Percentiles rank a stretch among this genome's conserved stretches.
phyloP scores from a whole-genome alignment of 495 filamentous ascomycete species.

The Terfezia claveryi region DNA sequence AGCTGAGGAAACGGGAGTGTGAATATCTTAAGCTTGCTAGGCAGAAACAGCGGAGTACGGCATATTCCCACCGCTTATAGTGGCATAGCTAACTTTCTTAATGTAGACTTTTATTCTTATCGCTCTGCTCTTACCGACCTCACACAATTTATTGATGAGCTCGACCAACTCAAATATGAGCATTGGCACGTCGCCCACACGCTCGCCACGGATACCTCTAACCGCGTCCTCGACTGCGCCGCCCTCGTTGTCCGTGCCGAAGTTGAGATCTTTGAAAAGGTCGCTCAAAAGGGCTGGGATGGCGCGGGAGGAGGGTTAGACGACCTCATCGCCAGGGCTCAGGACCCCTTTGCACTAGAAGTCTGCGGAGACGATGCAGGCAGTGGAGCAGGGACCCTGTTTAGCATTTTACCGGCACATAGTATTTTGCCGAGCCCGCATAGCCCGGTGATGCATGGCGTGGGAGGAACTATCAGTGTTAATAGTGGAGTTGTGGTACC shows the following conservation, averaged over 20 bases:
- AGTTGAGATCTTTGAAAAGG: slow-evolving; percentile 41
- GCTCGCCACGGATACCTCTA: slow-evolving; percentile 36
- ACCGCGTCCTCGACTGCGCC: slow-evolving; percentile 35
- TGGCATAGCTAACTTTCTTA: background rate
- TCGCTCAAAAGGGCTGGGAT: slow-evolving; percentile 40
- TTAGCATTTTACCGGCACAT: slow-evolving; percentile 17
- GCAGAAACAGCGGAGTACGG: slow-evolving; percentile 27
- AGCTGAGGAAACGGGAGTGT: slow-evolving; percentile 37
- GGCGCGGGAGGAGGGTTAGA: slow-evolving; percentile 35
- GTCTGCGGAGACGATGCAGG: background rate
- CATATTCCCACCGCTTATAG: background rate
- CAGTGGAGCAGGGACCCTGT: slow-evolving; percentile 20
- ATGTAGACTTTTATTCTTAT: slow-evolving; percentile 17
- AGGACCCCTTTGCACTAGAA: slow-evolving; percentile 36
- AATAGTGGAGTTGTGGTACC: background rate
- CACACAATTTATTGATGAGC: slow-evolving; percentile 36
- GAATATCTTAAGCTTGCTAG: slow-evolving; percentile 36
- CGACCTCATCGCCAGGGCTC: slow-evolving; percentile 36
- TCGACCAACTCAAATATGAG: slow-evolving; percentile 34
- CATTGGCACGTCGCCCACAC: slow-evolving; percentile 32
- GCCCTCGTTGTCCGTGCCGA: slow-evolving; percentile 39
- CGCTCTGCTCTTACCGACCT: slow-evolving; percentile 30
- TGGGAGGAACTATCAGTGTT: slow-evolving; percentile 5
- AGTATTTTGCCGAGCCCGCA: slow-evolving; percentile 18
- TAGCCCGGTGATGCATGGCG: slow-evolving; percentile 11